Evolutionary conservation across 2,329 filamentous ascomycete genomes (phyloP), one percentile per base, ranked within the genome.

Genomic region (Alternaria sp.): DNA sequence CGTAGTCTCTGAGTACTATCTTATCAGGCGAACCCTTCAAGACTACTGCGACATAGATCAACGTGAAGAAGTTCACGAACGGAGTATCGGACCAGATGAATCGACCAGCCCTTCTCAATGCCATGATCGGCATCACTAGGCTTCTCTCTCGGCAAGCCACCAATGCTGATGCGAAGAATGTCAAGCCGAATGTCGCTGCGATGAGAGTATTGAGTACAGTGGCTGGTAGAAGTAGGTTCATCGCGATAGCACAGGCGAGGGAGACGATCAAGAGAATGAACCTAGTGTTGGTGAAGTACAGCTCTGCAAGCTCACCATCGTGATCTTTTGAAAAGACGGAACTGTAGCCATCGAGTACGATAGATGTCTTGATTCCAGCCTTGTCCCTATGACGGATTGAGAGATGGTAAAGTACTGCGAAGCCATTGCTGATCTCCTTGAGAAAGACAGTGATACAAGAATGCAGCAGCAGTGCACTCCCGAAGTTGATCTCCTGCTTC

Each of bases 41-140:
- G 20, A 51, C 47, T 11, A 51, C 34, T 16, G 47, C 47, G 38
- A 51, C 38, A 12, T 51, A 51, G 20, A 51, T 51, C 30, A 51
- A 22, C 32, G 47, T 38, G 47, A 51, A 51, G 47, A 39, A 51
- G 14, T 51, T 38, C 32, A 51, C 47, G 18, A 51, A 51, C 5
- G 47, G 47, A 9, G 47, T 51, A 14, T 51, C 47, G 24, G 47
- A 51, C 32, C 47, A 51, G 14, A 61, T 56, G 42, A 61, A 61
- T 4, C 41, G 58, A 5, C 46, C 58, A 11, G 58, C 41, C 3
- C 53, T 46, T 42, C 58, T 32, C 24, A 57, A 38, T 14, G 58
- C 58, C 58, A 61, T 61, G 14, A 61, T 36, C 7, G 52, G 53
- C 58, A 57, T 61, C 14, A 53, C 39, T 34, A 57, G 14, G 28